These are phyloP conservation scores for Panaeolus papilionaceus DNA, from an alignment of 768 basidiomycete species.

Conservation along the genomic window DNA sequence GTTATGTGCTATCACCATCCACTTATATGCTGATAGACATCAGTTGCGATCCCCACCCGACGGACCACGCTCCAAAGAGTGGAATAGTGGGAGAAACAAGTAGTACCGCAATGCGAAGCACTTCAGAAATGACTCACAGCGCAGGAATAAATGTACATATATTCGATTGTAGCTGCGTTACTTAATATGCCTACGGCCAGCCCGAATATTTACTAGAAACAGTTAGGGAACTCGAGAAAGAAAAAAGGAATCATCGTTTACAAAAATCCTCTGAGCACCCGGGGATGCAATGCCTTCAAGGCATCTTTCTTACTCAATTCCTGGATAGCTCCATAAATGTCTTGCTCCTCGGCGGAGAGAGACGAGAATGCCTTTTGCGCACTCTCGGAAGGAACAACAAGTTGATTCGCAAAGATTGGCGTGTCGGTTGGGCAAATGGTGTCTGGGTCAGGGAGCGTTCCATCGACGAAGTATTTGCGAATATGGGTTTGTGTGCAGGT, in stretches of 20 bases:
- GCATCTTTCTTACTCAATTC: background rate
- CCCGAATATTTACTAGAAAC: too few species aligned
- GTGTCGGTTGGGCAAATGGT: slow-evolving; percentile 37
- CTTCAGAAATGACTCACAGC: too few species aligned
- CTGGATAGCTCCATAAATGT: background rate
- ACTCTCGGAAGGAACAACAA: background rate
- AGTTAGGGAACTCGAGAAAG: too few species aligned
- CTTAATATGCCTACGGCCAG: background rate
- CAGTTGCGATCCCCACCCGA: too few species aligned
- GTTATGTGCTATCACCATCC: too few species aligned
- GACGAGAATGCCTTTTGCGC: background rate
- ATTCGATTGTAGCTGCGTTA: background rate
- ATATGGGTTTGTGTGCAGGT: slow-evolving; percentile 40
- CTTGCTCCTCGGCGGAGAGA: background rate
- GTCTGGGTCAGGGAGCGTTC: slow-evolving; percentile 42
- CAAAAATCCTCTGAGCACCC: background rate
- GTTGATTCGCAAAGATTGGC: background rate
- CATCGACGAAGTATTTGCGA: slow-evolving; percentile 43
- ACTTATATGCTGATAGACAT: too few species aligned
- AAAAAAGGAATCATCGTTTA: background rate
- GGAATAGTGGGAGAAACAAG: too few species aligned
- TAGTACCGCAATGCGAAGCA: too few species aligned
- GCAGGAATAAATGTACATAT: too few species aligned
- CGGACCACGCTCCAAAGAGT: too few species aligned
- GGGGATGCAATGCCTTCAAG: background rate